phyloP scores from a whole-genome alignment of 352 stramenopile species.

The Phytophthora boehmeriae region DNA sequence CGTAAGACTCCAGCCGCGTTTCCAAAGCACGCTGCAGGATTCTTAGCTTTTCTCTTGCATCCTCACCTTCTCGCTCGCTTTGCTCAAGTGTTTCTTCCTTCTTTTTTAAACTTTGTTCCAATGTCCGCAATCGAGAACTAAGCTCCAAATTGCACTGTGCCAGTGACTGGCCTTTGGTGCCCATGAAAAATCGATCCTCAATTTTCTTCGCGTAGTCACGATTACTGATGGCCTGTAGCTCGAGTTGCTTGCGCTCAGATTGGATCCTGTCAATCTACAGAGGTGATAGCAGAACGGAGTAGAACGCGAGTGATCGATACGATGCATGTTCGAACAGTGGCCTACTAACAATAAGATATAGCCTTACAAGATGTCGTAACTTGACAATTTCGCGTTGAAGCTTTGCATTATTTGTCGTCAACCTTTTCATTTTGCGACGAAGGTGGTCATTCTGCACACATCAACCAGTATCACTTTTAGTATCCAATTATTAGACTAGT shows the following conservation, averaged over 20 bases:
- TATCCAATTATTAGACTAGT: not conserved
- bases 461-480: not conserved
- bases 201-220: constrained; percentile 88
- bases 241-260: constrained; percentile 73
- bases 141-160: constrained; percentile 74
- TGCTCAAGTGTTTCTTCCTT: constrained; percentile 29
- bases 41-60: constrained; percentile 56
- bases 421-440: constrained; percentile 56
- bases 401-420: constrained; percentile 37
- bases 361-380: constrained; percentile 60
- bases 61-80: constrained; percentile 39
- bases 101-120: constrained; percentile 42
- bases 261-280: constrained; percentile 75
- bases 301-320: constrained; percentile 3
- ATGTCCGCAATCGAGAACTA: constrained; percentile 37
- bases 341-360: too few species aligned
- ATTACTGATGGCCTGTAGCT: constrained; percentile 82
- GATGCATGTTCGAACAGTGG: not conserved
- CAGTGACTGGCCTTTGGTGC: constrained; percentile 65
- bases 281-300: not conserved
- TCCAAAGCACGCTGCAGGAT: constrained; percentile 79
- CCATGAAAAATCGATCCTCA: constrained; percentile 83
- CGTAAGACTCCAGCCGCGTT: constrained; percentile 64
- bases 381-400: constrained; percentile 69
- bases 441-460: constrained; percentile 56